Base-by-base conservation (phyloP, 257 asterid species). In the Solanum paucissectum region DNA sequence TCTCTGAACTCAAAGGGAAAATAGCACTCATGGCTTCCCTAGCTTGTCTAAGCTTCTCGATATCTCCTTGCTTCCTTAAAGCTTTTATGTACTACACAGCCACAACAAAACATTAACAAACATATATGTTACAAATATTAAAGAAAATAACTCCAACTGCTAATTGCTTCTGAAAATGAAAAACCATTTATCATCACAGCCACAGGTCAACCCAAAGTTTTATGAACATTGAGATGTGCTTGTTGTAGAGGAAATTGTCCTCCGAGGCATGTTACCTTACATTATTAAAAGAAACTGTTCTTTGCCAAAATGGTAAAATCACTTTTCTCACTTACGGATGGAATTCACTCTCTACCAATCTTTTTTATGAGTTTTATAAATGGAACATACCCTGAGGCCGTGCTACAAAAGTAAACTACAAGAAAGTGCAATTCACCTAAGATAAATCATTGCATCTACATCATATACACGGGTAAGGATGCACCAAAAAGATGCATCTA, bases 1-100 rank as follows among this genome's bases (percentile, higher is more conserved):
- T 92, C 38, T 92, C 94, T 23, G 98, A 93, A 92, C 86, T 92
- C 92, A 97, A 60, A 13, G 99, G 99, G 90, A 94, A 97, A 88
- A 96, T 85, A 40, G 91, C 93, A 91, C 91, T 93, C 99, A 97
- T 95, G 36, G 95, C 92, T 92, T 97, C 98, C 93, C 99, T 94
- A 71, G 98, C 99, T 89, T 91, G 92, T 89, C 95, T 91, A 92
- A 96, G 93, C 91, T 96, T 97, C 88, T 93, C 95, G 82, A 96
- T 83, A 89, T 95, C 96, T 85, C 99, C 99, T 88, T 91, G 95
- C 95, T 95, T 96, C 94, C 99, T 93, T 89, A 96, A 90, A 88
- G 90, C 88, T 81, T 92, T 96, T 79, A 97, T 91, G 86, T 94
- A 97, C 99, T 96, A 84, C 29, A 84, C 34, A 90, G 85, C 44